Percentiles rank a stretch among this genome's conserved stretches.
Conservation (phyloP, 495 filamentous ascomycete genomes). For the Hypoxylon lienhwacheense region DNA sequence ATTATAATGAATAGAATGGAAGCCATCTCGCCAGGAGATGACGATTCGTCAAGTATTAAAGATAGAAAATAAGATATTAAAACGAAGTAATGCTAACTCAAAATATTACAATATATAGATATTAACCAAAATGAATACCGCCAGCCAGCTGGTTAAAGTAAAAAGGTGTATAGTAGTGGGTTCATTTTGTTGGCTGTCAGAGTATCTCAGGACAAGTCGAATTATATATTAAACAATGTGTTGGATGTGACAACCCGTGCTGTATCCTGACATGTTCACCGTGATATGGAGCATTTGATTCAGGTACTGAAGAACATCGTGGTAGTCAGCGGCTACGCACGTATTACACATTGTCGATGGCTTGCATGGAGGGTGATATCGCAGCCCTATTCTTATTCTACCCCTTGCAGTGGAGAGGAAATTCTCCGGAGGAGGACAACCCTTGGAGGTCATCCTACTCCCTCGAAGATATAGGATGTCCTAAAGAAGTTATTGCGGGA, state of each 20-base stretch:
- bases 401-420: conserved; percentile 6
- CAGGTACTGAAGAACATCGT: conserved; percentile 8
- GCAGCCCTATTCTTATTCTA: conserved; percentile 1
- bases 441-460: no score
- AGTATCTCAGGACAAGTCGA: conserved; percentile 33
- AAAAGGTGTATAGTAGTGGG: conserved; percentile 24
- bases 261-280: no score
- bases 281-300: conserved; percentile 8
- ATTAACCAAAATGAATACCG: conserved; percentile 13
- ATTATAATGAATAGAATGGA: conserved; percentile 20
- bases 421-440: not conserved
- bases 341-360: conserved; percentile 6
- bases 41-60: not conserved
- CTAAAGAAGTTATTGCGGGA: conserved; percentile 6
- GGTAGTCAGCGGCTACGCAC: conserved; percentile 24
- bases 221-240: conserved; percentile 28
- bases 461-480: no score
- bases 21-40: conserved; percentile 36
- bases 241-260: no score
- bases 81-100: not conserved
- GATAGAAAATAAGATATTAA: conserved; percentile 12
- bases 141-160: conserved; percentile 33
- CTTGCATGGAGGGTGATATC: conserved; percentile 15
- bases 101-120: conserved; percentile 24
- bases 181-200: not conserved